Percentiles rank a stretch among this genome's conserved stretches.
phyloP scores from a whole-genome alignment of 83 land plant genomes.

The Diphasiastrum complanatum region DNA sequence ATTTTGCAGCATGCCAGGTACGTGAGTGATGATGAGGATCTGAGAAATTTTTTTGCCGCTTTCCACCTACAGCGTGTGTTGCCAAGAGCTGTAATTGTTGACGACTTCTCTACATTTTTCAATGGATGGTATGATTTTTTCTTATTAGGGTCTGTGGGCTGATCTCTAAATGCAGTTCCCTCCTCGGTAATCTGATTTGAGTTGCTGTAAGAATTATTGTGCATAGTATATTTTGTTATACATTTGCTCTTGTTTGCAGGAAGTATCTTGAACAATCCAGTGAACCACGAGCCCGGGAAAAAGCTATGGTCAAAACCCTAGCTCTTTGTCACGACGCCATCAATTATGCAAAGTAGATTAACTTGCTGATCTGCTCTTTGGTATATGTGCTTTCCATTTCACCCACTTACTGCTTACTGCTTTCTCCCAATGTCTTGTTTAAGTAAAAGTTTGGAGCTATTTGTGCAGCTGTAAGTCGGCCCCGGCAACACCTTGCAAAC shows the following conservation, averaged over 20 bases:
- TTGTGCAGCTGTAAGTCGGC: not conserved
- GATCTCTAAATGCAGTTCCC: not conserved
- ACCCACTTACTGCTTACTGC: not conserved
- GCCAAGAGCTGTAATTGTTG: constrained; percentile 61
- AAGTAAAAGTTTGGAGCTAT: not conserved
- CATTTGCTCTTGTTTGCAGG: constrained; percentile 32
- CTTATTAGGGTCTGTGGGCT: not conserved
- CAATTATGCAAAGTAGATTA: constrained; percentile 60
- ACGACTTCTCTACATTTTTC: constrained; percentile 70
- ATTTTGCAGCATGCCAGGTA: constrained; percentile 37
- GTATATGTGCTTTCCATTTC: constrained; percentile 2
- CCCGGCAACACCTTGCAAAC: constrained; percentile 33
- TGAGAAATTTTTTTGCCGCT: constrained; percentile 79
- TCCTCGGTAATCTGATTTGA: not conserved
- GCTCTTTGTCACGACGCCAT: constrained; percentile 69
- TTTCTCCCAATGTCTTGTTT: constrained; percentile 6
- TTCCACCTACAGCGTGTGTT: constrained; percentile 57
- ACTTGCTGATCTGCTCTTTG: not conserved
- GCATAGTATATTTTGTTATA: not conserved
- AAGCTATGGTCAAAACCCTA: constrained; percentile 61
- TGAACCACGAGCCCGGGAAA: constrained; percentile 60
- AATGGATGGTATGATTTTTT: constrained; percentile 47
- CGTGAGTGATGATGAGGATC: constrained; percentile 59
- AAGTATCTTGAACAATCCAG: constrained; percentile 52
- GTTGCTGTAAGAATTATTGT: not conserved